Evolutionary conservation across 495 filamentous ascomycete genomes (phyloP), one percentile per base, ranked within the genome.

Genomic region (Terfezia boudieri): DNA sequence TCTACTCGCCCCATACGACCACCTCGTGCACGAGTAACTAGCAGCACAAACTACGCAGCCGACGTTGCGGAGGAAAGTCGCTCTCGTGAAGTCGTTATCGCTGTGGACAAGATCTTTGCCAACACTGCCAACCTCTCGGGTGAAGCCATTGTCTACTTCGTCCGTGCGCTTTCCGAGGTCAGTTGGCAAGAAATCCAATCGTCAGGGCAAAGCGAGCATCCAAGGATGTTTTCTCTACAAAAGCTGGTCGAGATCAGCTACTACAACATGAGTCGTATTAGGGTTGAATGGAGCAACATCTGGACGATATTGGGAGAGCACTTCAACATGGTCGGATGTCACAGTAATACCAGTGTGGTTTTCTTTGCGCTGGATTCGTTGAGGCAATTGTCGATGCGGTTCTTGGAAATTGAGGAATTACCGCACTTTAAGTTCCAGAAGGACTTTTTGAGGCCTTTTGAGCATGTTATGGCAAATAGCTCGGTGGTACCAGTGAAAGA

Each of bases 401-500:
- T 96, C 68, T 84, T 99, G 81, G 92, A 99, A 68, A 85, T 95
- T 57, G 92, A 94, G 59, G 90, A 99, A 65, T 68, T 99, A 57
- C 84, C 90, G 0, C 92, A 93, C 59, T 99, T 99, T 78, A 95
- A 96, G 66, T 99, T 99, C 65, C 90, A 99, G 61, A 99, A 99
- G 65, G 90, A 99, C 61, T 96, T 99, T 69, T 73, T 96, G 32
- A 95, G 94, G 66, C 90, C 90, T 0, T 99, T 99, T 58, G 87
- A 96, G 68, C 84, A 95, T 67, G 85, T 99, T 60, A 93, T 96
- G 72, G 77, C 81, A 36, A 96, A 96, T 68, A 89, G 86, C 56
- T 84, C 67, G 55, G 81, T 86, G 51, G 81, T 93, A 36, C 75
- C 82, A 8, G 90, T 99, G 57, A 99, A 99, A 66, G 90, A 99